Base-by-base conservation (phyloP, 129 eudicot genomes). In the Lonicera japonica region DNA sequence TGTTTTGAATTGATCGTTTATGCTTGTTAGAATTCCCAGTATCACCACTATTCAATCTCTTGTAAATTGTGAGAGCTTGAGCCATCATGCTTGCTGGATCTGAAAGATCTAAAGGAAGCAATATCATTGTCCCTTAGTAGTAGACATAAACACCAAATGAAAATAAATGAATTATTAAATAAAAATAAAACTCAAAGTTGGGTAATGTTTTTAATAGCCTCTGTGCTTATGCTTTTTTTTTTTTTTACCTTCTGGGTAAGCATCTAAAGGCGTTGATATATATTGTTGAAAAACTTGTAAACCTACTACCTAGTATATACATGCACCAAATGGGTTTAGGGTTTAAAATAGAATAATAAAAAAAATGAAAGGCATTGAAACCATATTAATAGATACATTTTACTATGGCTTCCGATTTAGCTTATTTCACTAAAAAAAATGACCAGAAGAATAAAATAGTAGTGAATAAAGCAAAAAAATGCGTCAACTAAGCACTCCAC, bases 381-480 rank as follows among this genome's bases (percentile, higher is more conserved):
- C n/a, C n/a, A n/a, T n/a, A n/a, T n/a, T n/a, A n/a, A n/a, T n/a
- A n/a, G n/a, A n/a, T n/a, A n/a, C n/a, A n/a, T n/a, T n/a, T n/a
- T n/a, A 83, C 69, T n/a, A 88, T 88, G 36, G 99, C 99, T 78
- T 85, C 92, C 25, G 99, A 96, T 67, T 85, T 92, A 71, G 95
- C 99, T 94, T 72, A 47, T 47, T 64, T 65, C 18, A 63, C 19
- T 3, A 29, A 66, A n/a, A n/a, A 62, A 61, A 19, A 36, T 18
- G 43, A 41, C 54, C 29, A 39, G 57, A 51, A 41, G 38, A 60
- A 65, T n/a, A n/a, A 14, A 60, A 52, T n/a, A 52, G 56, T 8
- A 52, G 4, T 14, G 22, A n/a, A 21, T n/a, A n/a, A 17, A 52
- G 23, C 1, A n/a, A 19, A 21, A 52, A 2, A 21, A 52, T n/a